Base-by-base conservation (phyloP, 2,329 filamentous ascomycete genomes). In the Biscogniauxia sp. region DNA sequence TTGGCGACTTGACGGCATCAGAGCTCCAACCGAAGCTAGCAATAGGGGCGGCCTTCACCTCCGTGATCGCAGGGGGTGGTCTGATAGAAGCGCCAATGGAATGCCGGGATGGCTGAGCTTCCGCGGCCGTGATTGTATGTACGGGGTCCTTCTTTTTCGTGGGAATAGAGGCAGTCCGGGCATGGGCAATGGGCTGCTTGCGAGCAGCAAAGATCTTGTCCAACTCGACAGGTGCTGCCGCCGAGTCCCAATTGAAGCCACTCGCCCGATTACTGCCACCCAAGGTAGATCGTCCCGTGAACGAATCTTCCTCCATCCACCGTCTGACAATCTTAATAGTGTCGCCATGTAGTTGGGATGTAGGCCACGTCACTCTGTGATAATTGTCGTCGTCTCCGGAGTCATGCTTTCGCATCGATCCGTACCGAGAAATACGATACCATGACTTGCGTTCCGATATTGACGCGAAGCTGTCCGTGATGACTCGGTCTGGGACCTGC, bases 261-360 rank as follows among this genome's bases (percentile, higher is more conserved):
- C 78, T 79, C 60, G 78, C 80, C 5, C 78, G 74, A 53, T 77
- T 73, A 0, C 77, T 67, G 23, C 78, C 79, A 7, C 79, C 80
- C 9, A 83, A 72, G 0, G 76, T 76, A 13, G 79, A 73, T 54
- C 80, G 80, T 1, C 84, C 83, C 1, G 82, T 77, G 26, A 85
- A 82, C 0, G 84, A 83, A 65, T 87, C 86, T 66, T 88, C 83
- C 66, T 88, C 84, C 80, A 88, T 86, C 87, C 87, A 90, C 25
- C 84, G 79, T 25, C 83, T 79, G 19, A 89, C 86, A 50, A 85
- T 84, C 59, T 82, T 80, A 61, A 86, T 78, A 1, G 82, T 84
- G 8, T 85, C 80, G 13, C 74, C 72, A 23, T 84, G 84, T 1
- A 86, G 74, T 6, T 78, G 73, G 0, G 86, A 88, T n/a, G 77